These are phyloP conservation scores for Begonia fuchsioides DNA, from an alignment of 306 rosid genomes.

Conservation along the genomic window DNA sequence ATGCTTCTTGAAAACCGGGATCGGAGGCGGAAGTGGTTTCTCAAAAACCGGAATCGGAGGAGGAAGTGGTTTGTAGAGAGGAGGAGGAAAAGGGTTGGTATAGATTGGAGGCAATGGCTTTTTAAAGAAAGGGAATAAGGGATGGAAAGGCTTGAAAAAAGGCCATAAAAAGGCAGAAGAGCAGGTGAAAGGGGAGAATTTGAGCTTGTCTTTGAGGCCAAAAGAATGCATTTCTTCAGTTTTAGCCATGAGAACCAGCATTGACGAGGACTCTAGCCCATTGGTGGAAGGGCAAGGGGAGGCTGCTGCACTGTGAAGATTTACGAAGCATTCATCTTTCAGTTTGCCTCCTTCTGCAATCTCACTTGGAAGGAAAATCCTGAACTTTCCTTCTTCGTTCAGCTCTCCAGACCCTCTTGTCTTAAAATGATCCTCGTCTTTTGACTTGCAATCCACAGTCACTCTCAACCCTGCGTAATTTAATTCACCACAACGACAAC, in stretches of 20 bases:
- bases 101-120: slow-evolving; percentile 14
- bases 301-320: slow-evolving; percentile 51
- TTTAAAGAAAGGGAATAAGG: slow-evolving; percentile 12
- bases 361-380: slow-evolving; percentile 42
- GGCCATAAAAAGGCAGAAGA: not conserved
- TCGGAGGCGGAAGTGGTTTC: no score
- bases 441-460: slow-evolving; percentile 54
- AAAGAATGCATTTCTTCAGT: not conserved
- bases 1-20: no score
- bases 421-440: slow-evolving; percentile 36
- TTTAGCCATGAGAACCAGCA: not conserved
- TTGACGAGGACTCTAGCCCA: slow-evolving; percentile 20
- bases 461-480: slow-evolving; percentile 20
- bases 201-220: not conserved
- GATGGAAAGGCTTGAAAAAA: slow-evolving; percentile 7
- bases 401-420: slow-evolving; percentile 51
- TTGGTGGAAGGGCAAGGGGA: slow-evolving; percentile 64
- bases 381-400: slow-evolving; percentile 56
- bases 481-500: no score
- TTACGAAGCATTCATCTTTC: slow-evolving; percentile 75
- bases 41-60: no score
- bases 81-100: slow-evolving; percentile 20
- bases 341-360: slow-evolving; percentile 33
- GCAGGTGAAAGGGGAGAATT: not conserved
- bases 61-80: no score